Conservation (phyloP, 2,329 filamentous ascomycete genomes). For the Colletotrichum sp. region DNA sequence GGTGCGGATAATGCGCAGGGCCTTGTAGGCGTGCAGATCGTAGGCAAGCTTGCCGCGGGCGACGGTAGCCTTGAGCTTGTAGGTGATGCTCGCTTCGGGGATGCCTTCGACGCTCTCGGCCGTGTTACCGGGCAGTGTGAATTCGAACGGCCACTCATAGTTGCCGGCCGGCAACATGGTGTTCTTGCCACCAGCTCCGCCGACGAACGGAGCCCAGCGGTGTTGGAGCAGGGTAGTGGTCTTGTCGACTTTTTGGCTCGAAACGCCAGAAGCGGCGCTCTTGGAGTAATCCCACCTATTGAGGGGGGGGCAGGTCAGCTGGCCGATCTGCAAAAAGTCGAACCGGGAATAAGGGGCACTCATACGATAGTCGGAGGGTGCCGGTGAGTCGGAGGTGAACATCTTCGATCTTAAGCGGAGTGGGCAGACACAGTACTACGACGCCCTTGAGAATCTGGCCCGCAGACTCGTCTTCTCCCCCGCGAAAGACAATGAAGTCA, state of each 20-base stretch:
- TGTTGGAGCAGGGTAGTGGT: slow-evolving; percentile 69
- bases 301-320: not conserved
- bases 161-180: slow-evolving; percentile 72
- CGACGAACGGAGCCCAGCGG: slow-evolving; percentile 72
- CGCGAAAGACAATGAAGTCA: slow-evolving; percentile 80
- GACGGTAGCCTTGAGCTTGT: slow-evolving; percentile 89
- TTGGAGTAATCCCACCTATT: slow-evolving; percentile 56
- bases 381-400: slow-evolving; percentile 75
- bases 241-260: slow-evolving; percentile 64
- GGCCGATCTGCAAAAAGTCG: not conserved
- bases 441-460: slow-evolving; percentile 77
- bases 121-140: slow-evolving; percentile 72
- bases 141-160: slow-evolving; percentile 84
- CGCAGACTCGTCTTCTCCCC: slow-evolving; percentile 75
- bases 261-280: slow-evolving; percentile 62
- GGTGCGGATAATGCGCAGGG: slow-evolving; percentile 78
- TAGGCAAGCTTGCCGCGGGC: slow-evolving; percentile 87
- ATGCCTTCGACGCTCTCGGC: slow-evolving; percentile 93
- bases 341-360: slow-evolving; percentile 25
- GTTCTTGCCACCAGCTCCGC: slow-evolving; percentile 58
- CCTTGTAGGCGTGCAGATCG: slow-evolving; percentile 82
- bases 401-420: slow-evolving; percentile 74
- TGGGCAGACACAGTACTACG: slow-evolving; percentile 74
- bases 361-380: slow-evolving; percentile 72
- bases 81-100: slow-evolving; percentile 84